Percentiles rank a stretch among this genome's conserved stretches.
These are phyloP conservation scores for Mallotus repandus DNA, from an alignment of 441 rosid genomes.

Conservation along the genomic window DNA sequence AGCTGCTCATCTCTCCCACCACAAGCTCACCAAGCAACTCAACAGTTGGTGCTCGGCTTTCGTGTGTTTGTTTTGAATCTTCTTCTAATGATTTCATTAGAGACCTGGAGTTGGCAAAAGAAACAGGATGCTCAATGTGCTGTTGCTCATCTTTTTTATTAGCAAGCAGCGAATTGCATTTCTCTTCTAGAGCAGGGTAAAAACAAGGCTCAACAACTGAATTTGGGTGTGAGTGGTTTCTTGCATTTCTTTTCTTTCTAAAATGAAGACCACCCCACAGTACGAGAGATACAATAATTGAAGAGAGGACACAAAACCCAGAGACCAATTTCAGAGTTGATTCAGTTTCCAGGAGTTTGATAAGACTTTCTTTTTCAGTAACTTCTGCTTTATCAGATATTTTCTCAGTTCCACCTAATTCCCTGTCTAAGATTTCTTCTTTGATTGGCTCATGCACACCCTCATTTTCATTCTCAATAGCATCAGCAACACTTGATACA, in stretches of 20 bases:
- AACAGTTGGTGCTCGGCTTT: slow-evolving; percentile 33
- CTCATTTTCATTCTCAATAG: slow-evolving; percentile 16
- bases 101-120: slow-evolving; percentile 16
- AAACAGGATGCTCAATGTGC: slow-evolving; percentile 1
- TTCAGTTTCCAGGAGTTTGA: slow-evolving; percentile 14
- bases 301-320: slow-evolving; percentile 17
- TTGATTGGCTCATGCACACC: slow-evolving; percentile 14
- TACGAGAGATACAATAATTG: slow-evolving; percentile 23
- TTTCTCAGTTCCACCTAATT: background rate
- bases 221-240: slow-evolving; percentile 8
- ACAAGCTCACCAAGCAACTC: slow-evolving; percentile 53
- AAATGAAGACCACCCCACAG: slow-evolving; percentile 14
- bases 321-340: slow-evolving; percentile 11
- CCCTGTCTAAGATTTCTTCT: slow-evolving; percentile 18
- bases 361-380: background rate
- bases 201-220: slow-evolving; percentile 9
- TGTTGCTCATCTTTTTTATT: slow-evolving; percentile 20
- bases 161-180: slow-evolving; percentile 10
- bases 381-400: slow-evolving; percentile 2
- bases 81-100: slow-evolving; percentile 13
- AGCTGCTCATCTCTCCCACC: slow-evolving; percentile 34
- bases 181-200: slow-evolving; percentile 16
- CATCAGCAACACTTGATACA: slow-evolving; percentile 13
- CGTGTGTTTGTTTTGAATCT: slow-evolving; percentile 17
- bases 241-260: slow-evolving; percentile 20